phyloP scores from a whole-genome alignment of 768 basidiomycete species.

The Trichaptum fuscoviolaceum region DNA sequence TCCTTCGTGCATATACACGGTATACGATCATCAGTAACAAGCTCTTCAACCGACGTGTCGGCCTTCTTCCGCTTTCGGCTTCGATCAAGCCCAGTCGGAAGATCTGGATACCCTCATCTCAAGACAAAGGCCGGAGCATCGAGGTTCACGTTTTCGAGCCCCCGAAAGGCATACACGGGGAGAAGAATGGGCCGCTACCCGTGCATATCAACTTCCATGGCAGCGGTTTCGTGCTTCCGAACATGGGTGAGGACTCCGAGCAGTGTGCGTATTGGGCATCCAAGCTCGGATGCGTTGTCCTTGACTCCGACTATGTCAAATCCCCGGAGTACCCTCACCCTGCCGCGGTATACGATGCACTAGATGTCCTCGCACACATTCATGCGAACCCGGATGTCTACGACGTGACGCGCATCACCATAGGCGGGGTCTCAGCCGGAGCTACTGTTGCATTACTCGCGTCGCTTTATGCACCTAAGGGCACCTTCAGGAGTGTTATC shows the following conservation, averaged over 20 bases:
- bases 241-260: conserved; percentile 3
- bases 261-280: conserved; percentile 7
- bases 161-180: conserved; percentile 1
- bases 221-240: conserved; percentile 8
- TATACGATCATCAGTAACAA: background rate
- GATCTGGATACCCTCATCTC: conserved; percentile 3
- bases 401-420: background rate
- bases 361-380: background rate
- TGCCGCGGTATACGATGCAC: conserved; percentile 5
- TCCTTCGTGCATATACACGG: background rate
- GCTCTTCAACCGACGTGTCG: background rate
- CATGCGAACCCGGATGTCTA: background rate
- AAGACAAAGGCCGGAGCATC: conserved; percentile 8
- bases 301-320: conserved; percentile 12
- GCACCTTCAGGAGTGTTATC: conserved; percentile 3
- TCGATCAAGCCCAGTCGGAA: conserved; percentile 4
- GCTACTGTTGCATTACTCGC: conserved; percentile 3
- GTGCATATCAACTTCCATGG: conserved; percentile 12
- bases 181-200: conserved; percentile 3
- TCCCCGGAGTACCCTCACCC: conserved; percentile 9
- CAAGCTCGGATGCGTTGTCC: conserved; percentile 9
- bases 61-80: conserved; percentile 1
- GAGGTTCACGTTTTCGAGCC: conserved; percentile 10
- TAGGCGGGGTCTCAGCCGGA: conserved; percentile 6
- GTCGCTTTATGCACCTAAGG: conserved; percentile 2